Evolutionary conservation across 306 rosid genomes (phyloP).

Genomic region (Vigna angularis): DNA sequence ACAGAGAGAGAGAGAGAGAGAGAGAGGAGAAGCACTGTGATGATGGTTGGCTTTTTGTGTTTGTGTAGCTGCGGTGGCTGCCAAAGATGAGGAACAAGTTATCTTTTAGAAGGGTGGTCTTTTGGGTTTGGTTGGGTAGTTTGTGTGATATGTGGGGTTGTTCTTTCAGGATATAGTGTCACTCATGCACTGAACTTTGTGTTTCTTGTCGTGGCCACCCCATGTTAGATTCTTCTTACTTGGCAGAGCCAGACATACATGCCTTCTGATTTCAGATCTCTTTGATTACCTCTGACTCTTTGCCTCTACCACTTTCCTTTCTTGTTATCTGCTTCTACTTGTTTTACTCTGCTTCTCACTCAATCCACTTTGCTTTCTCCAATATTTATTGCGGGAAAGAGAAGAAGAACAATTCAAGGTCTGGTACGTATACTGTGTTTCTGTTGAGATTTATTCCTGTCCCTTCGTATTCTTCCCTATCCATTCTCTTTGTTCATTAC

Average conservation of each 20-base stretch:
- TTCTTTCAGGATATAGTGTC: slow-evolving; percentile 48
- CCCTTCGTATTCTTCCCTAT: slow-evolving; percentile 30
- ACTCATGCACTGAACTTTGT: slow-evolving; percentile 48
- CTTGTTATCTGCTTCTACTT: slow-evolving; percentile 36
- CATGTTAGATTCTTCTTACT: slow-evolving; percentile 48
- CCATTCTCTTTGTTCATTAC: slow-evolving; percentile 16
- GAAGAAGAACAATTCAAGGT: neutral
- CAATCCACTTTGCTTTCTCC: slow-evolving; percentile 24
- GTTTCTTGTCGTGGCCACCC: slow-evolving; percentile 48
- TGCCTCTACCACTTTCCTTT: slow-evolving; percentile 17
- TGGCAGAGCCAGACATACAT: slow-evolving; percentile 37
- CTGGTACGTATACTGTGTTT: slow-evolving; percentile 38
- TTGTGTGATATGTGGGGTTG: slow-evolving; percentile 53
- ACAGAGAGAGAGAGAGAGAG: slow-evolving; percentile 41
- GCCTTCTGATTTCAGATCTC: slow-evolving; percentile 47
- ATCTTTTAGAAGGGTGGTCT: slow-evolving; percentile 52
- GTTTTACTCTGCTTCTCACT: slow-evolving; percentile 39
- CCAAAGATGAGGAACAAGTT: slow-evolving; percentile 76
- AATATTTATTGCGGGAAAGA: neutral
- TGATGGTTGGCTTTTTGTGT: slow-evolving; percentile 75
- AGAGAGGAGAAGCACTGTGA: slow-evolving; percentile 61
- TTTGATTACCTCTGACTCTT: slow-evolving; percentile 11
- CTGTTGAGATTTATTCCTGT: slow-evolving; percentile 30
- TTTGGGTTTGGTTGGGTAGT: slow-evolving; percentile 55
- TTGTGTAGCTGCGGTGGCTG: slow-evolving; percentile 68